Percentiles rank a stretch among this genome's conserved stretches.
These are phyloP conservation scores for Capsicum baccatum DNA, from an alignment of 257 asterid genomes.

Conservation along the genomic window DNA sequence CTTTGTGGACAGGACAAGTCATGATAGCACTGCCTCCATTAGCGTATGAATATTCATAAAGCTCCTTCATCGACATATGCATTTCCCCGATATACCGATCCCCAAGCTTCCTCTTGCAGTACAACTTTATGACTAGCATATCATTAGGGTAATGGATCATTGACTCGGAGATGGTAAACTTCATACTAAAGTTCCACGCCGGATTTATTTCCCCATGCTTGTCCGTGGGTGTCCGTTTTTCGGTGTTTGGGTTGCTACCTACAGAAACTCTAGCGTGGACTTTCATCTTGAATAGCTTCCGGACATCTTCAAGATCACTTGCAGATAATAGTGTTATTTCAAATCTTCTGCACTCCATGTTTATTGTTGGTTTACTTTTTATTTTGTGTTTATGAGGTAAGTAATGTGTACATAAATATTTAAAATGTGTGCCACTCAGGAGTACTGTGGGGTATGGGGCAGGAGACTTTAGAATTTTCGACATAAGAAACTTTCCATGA, in stretches of 20 bases:
- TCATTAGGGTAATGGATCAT: constrained; percentile 43
- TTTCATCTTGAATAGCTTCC: constrained; percentile 62
- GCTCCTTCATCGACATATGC: constrained; percentile 60
- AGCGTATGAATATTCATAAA: constrained; percentile 51
- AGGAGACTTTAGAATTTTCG: not conserved
- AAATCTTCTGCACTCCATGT: constrained; percentile 18
- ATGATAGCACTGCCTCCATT: constrained; percentile 56
- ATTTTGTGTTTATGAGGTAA: not conserved
- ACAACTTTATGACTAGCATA: constrained; percentile 48
- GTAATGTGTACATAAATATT: not conserved
- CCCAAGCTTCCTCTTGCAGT: constrained; percentile 69
- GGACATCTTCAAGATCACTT: constrained; percentile 53
- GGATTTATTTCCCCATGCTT: constrained; percentile 50
- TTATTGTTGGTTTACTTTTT: not conserved
- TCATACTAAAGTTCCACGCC: constrained; percentile 68
- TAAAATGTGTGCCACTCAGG: not conserved
- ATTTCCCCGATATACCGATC: constrained; percentile 76
- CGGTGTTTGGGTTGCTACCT: constrained; percentile 40
- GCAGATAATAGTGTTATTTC: constrained; percentile 63
- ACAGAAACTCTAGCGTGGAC: constrained; percentile 66
- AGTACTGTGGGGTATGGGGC: not conserved
- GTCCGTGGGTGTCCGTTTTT: constrained; percentile 47
- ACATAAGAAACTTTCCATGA: not conserved
- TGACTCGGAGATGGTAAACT: constrained; percentile 58
- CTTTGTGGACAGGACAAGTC: constrained; percentile 57